These are phyloP conservation scores for Teratosphaeriaceae sp. DNA, from an alignment of 2,329 filamentous ascomycete genomes.

Conservation along the genomic window DNA sequence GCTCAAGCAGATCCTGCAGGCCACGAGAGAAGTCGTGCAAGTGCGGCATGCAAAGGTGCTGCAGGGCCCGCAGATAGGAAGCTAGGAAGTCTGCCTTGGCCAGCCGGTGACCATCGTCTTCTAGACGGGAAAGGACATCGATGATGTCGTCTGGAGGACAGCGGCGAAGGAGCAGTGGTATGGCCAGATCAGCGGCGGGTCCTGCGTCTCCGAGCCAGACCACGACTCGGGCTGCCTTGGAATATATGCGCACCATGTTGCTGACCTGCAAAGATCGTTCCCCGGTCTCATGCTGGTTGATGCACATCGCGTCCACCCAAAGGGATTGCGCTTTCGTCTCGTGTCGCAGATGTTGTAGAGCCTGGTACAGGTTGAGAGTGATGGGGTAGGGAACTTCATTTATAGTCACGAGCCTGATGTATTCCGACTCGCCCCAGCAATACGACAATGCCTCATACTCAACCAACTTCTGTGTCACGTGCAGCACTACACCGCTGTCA, in stretches of 20 bases:
- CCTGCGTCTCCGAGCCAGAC: background rate
- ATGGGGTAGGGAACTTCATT: background rate
- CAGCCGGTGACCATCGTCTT: too few species aligned
- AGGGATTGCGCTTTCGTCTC: too few species aligned
- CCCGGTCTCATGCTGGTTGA: background rate
- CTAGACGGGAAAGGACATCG: too few species aligned
- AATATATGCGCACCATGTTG: background rate
- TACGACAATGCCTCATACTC: background rate
- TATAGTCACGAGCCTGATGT: background rate
- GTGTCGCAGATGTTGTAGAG: background rate
- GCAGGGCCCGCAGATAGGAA: too few species aligned
- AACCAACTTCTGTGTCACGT: background rate
- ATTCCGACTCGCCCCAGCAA: background rate
- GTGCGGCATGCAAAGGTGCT: too few species aligned
- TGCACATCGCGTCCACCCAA: background rate
- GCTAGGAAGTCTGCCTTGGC: too few species aligned
- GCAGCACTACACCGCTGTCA: background rate
- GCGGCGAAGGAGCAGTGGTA: too few species aligned
- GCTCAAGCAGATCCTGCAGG: background rate
- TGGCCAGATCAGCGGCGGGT: too few species aligned
- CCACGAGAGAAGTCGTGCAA: background rate
- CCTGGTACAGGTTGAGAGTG: background rate
- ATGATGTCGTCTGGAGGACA: too few species aligned
- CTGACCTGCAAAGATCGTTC: background rate
- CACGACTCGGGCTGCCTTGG: background rate